Conservation (phyloP, 352 stramenopile species). For the Phytophthora lateralis region DNA sequence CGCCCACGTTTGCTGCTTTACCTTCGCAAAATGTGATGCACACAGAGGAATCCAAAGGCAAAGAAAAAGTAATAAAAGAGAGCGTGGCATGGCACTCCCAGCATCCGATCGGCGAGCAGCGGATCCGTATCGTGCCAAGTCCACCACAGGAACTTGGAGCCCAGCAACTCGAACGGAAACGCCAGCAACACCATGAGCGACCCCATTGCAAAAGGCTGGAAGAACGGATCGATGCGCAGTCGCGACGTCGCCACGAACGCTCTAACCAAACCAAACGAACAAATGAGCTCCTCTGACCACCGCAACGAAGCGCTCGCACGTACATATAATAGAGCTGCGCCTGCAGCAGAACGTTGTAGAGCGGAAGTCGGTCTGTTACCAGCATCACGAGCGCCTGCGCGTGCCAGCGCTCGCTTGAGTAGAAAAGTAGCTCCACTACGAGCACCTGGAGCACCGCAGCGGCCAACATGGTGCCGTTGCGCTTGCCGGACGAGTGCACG, state of each 20-base stretch:
- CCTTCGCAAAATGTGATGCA: slow-evolving; percentile 67
- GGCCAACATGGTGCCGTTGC: slow-evolving; percentile 67
- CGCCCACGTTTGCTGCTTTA: slow-evolving; percentile 15
- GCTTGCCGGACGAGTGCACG: slow-evolving; percentile 76
- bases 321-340: slow-evolving; percentile 85
- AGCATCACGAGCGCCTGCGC: slow-evolving; percentile 76
- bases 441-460: slow-evolving; percentile 55
- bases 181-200: slow-evolving; percentile 55
- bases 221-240: slow-evolving; percentile 72
- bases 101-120: slow-evolving; percentile 58
- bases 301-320: slow-evolving; percentile 6
- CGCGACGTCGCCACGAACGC: slow-evolving; percentile 73
- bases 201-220: slow-evolving; percentile 76
- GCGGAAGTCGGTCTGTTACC: slow-evolving; percentile 52
- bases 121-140: slow-evolving; percentile 87
- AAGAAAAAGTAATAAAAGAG: slow-evolving; percentile 79
- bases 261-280: slow-evolving; percentile 32
- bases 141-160: slow-evolving; percentile 86
- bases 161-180: slow-evolving; percentile 79
- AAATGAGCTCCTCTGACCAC: not conserved
- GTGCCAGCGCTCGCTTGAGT: slow-evolving; percentile 68
- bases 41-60: slow-evolving; percentile 49
- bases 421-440: slow-evolving; percentile 72
- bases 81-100: slow-evolving; percentile 67
- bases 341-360: slow-evolving; percentile 72